These are phyloP conservation scores for Trypanosoma caninum DNA, from an alignment of 208 protist species.

Conservation along the genomic window DNA sequence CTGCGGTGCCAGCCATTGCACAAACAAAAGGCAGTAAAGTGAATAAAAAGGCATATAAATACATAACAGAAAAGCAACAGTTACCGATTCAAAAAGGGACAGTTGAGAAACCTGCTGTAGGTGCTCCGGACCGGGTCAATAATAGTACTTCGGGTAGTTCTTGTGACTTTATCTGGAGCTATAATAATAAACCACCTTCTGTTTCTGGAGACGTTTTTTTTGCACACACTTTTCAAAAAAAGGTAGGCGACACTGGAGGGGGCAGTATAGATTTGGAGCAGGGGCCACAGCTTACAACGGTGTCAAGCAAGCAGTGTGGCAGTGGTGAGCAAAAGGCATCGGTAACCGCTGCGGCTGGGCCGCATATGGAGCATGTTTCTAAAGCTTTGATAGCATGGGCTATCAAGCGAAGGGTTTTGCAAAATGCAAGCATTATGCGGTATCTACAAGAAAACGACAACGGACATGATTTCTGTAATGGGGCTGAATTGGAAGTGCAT, in stretches of 20 bases:
- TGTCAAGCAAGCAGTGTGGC: background rate
- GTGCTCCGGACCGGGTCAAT: too few species aligned
- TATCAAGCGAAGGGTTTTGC: conserved; percentile 17
- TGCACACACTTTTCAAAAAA: too few species aligned
- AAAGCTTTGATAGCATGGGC: conserved; percentile 23
- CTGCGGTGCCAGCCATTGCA: background rate
- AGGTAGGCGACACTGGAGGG: too few species aligned
- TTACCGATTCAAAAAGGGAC: too few species aligned
- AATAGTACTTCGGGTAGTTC: too few species aligned
- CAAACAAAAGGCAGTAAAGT: background rate
- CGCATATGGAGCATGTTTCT: conserved; percentile 5
- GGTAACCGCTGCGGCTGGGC: background rate
- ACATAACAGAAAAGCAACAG: too few species aligned
- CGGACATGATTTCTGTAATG: background rate
- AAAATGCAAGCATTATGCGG: conserved; percentile 21
- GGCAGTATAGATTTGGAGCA: too few species aligned
- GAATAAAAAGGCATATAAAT: background rate
- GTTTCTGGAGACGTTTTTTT: too few species aligned
- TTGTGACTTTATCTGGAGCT: too few species aligned
- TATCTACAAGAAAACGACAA: conserved; percentile 6
- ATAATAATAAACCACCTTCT: too few species aligned
- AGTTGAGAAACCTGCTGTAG: too few species aligned
- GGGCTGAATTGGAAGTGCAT: background rate
- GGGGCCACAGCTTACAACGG: too few species aligned
- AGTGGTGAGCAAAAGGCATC: background rate